phyloP scores from a whole-genome alignment of 169 alveolate genomes.

The Plasmodium reichenowi region DNA sequence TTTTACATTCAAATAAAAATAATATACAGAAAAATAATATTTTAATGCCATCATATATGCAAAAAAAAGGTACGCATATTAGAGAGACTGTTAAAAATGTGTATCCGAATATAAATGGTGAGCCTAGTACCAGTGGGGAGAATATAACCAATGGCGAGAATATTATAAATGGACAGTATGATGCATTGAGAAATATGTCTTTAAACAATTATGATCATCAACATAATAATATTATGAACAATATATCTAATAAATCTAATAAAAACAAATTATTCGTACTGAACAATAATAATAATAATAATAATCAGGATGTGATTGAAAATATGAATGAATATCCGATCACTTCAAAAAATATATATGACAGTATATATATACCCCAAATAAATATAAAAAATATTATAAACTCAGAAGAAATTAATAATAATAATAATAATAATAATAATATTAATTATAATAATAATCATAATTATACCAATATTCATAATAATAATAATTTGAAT shows the following conservation, averaged over 20 bases:
- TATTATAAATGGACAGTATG: background rate
- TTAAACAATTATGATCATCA: conserved; percentile 3
- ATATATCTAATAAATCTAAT: conserved; percentile 5
- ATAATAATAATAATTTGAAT: background rate
- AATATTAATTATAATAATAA: background rate
- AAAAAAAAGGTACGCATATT: background rate
- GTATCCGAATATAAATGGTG: too few relatives aligned
- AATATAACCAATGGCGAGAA: background rate
- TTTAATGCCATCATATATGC: background rate
- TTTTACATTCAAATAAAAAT: conserved; percentile 4
- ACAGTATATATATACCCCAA: conserved; percentile 75
- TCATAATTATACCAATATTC: background rate
- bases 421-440: background rate
- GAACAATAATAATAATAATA: background rate
- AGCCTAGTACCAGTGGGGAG: background rate
- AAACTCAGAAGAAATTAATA: background rate
- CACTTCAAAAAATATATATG: conserved; percentile 73
- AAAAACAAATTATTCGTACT: conserved; percentile 22
- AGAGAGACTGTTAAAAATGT: too few relatives aligned
- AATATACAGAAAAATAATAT: background rate
- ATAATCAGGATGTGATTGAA: conserved; percentile 16
- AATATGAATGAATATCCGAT: conserved; percentile 59
- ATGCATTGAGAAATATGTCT: background rate
- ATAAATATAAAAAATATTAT: conserved; percentile 46
- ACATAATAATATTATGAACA: background rate